Base-by-base conservation (phyloP, 1,284 basidiomycete species). In the Limonomyces culmigenus region DNA sequence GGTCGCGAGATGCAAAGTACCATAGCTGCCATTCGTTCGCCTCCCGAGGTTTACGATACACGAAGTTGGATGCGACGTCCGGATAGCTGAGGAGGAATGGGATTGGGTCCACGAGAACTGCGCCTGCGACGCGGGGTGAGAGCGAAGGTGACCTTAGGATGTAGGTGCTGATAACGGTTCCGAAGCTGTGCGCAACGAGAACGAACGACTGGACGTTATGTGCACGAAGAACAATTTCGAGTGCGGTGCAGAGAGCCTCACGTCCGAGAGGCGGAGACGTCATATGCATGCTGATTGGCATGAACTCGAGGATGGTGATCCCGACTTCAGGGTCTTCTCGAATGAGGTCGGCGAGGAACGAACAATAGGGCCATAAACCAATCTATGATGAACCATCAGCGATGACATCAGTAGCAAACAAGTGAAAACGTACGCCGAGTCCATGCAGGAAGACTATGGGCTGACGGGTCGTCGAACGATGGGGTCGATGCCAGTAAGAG, bases 11-110 rank as follows among this genome's bases (percentile, higher is more conserved):
- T 14, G 73, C 62, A 43, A 78, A 76, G 47, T 71, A 78, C 70
- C 71, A 77, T 38, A 77, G 44, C 50, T 74, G 59, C 70, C 71
- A 75, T 43, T 77, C 70, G 45, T 72, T 69, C 29, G 70, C 70
- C 2, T 45, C 43, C 31, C 46, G 47, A 2, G 75, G 73, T 1
- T 43, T 12, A 11, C 74, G 65, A 51, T 77, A 75, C 27, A 77
- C 54, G 42, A 78, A 77, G 49, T 76, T 77, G 50, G 63, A 65
- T 13, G 73, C 71, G 29, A 76, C 65, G 10, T 63, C 44, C 1
- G 73, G 69, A 20, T 68, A 60, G 51, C 75, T 70, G 5, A 77
- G 59, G 1, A 77, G 54, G 43, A 78, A 63, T 0, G 72, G 69
- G 32, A 77, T 71, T 2, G 73, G 75, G 49, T 78, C 73, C 32